Base-by-base conservation (phyloP, 2,329 filamentous ascomycete species). In the Neurospora crassa region DNA sequence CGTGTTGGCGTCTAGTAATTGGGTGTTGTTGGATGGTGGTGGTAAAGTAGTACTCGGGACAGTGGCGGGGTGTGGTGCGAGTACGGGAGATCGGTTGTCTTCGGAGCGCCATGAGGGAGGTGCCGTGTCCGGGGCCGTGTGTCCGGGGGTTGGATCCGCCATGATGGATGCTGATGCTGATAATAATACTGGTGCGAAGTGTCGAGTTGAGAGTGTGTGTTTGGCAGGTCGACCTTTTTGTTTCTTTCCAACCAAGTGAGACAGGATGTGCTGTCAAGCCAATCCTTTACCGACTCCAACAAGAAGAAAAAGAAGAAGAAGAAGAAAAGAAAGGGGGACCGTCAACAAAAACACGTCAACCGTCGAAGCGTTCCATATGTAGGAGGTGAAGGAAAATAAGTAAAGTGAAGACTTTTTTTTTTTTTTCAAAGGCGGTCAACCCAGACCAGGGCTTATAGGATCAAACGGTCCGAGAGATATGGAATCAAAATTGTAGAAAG, bases 1-100 rank as follows among this genome's bases (percentile, higher is more conserved):
- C 1, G 74, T 43, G 63, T 40, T 45, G 67, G 37, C 53, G 69
- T 42, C 29, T 41, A 34, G 67, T 37, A 67, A 83, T 86, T 73
- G 18, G 8, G 3, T 20, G 2, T 45, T 10, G 1, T 53, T 14
- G n/a, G 10, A 6, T n/a, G 5, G 24, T 29, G 20, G 7, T 2
- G 47, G 29, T 59, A 24, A 34, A 1, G 24, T 29, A 59, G 20
- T 20, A 14, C 24, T 14, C 1, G 53, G 24, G 24, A 63, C 53
- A 5, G 24, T 63, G 29, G 2, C 24, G 24, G 24, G 3, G 53
- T 63, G 53, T 34, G 53, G 53, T 63, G 53, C 53, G 53, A 63
- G 53, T 7, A 63, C 24, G 14, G 53, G 53, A 63, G 53, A 63
- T 18, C 24, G 2, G 16, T 63, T 63, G 24, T 63, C 53, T 63